Conservation (phyloP, 2,329 filamentous ascomycete species). For the Diaporthe vaccinii region DNA sequence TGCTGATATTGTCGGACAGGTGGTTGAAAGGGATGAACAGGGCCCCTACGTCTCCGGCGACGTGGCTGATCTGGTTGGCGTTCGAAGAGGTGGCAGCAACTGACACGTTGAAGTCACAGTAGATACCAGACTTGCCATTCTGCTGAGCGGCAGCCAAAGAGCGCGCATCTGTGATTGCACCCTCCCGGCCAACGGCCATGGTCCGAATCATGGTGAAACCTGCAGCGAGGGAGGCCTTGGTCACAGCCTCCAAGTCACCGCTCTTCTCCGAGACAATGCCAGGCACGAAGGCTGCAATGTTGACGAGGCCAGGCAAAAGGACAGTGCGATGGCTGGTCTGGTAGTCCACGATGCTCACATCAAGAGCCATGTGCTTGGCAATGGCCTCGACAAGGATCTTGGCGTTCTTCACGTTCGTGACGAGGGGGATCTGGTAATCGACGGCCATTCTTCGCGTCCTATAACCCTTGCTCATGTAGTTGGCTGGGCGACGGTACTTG, state of each 20-base stretch:
- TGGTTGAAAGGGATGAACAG: slow-evolving; percentile 88
- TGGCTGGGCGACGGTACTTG: slow-evolving; percentile 94
- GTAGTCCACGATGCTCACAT: slow-evolving; percentile 87
- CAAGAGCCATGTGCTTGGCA: slow-evolving; percentile 87
- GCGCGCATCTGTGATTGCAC: slow-evolving; percentile 78
- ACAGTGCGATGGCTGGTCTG: slow-evolving; percentile 89
- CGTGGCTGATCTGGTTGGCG: slow-evolving; percentile 79
- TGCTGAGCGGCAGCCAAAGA: slow-evolving; percentile 80
- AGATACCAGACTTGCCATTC: slow-evolving; percentile 76
- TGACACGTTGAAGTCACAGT: slow-evolving; percentile 86
- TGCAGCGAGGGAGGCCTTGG: slow-evolving; percentile 79
- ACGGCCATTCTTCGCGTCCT: slow-evolving; percentile 97
- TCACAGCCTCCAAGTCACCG: slow-evolving; percentile 77
- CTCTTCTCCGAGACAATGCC: slow-evolving; percentile 75
- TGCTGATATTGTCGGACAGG: slow-evolving; percentile 85
- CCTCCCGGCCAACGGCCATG: slow-evolving; percentile 81
- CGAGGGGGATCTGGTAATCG: slow-evolving; percentile 94
- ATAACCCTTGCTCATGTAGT: slow-evolving; percentile 99
- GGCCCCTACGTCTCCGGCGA: slow-evolving; percentile 81
- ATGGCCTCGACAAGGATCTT: slow-evolving; percentile 98
- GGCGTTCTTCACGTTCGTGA: slow-evolving; percentile 99
- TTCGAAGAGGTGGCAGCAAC: slow-evolving; percentile 81
- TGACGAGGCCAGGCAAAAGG: slow-evolving; percentile 81
- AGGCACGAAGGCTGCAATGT: slow-evolving; percentile 84
- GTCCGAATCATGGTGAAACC: slow-evolving; percentile 86